Evolutionary conservation across 2,329 filamentous ascomycete genomes (phyloP).

Genomic region (Chrysoporthe puriensis): DNA sequence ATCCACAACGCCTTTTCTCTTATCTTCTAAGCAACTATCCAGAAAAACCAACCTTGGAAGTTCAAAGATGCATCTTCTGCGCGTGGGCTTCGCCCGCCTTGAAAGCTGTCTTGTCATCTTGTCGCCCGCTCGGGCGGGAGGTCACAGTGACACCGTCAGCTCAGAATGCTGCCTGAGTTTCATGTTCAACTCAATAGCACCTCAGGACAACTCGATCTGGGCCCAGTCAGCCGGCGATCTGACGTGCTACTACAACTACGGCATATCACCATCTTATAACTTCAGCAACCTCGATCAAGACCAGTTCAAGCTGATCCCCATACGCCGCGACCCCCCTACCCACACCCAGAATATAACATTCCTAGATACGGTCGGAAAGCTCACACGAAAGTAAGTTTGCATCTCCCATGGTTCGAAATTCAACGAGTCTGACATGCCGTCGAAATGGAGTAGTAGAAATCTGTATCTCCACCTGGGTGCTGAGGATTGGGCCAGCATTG

Average conservation of each 20-base stretch:
- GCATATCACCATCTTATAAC: constrained; percentile 55
- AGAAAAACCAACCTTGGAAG: not conserved
- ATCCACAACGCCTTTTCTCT: not conserved
- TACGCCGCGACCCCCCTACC: too few species aligned
- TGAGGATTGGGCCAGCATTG: too few species aligned
- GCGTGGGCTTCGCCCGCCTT: not conserved
- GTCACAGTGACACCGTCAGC: constrained; percentile 38
- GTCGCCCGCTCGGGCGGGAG: not conserved
- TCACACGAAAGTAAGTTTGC: too few species aligned
- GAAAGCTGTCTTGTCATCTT: not conserved
- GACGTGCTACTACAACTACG: constrained; percentile 88
- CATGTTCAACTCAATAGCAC: constrained; percentile 58
- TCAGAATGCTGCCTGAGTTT: constrained; percentile 75
- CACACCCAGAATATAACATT: too few species aligned
- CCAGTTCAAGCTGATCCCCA: constrained; percentile 68
- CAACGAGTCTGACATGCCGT: too few species aligned
- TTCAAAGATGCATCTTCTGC: not conserved
- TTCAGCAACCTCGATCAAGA: constrained; percentile 54
- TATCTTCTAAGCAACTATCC: not conserved
- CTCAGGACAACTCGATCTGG: constrained; percentile 70
- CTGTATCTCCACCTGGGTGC: too few species aligned
- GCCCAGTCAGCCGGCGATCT: constrained; percentile 58
- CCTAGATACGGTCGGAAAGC: too few species aligned
- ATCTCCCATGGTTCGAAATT: too few species aligned
- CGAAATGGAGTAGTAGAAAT: too few species aligned